Evolutionary conservation across 192 early-diverging fungal genomes (phyloP).

Genomic region (Podila horticola): DNA sequence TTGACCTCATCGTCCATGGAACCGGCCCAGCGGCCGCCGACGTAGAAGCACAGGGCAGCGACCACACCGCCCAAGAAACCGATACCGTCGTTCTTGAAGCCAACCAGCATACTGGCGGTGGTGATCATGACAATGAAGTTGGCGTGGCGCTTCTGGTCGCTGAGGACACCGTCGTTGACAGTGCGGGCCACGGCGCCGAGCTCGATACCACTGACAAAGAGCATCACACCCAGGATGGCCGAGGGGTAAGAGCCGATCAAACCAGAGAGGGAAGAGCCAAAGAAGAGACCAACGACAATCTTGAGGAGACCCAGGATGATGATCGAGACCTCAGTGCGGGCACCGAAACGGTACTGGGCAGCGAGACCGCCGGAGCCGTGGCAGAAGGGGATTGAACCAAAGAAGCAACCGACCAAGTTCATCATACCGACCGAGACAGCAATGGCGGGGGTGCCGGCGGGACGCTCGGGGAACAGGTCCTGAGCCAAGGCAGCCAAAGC

Average conservation of each 20-base stretch:
- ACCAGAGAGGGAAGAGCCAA: constrained; percentile 81
- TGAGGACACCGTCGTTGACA: constrained; percentile 60
- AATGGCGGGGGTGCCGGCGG: constrained; percentile 61
- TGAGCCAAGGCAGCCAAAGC: constrained; percentile 79
- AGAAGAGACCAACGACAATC: constrained; percentile 82
- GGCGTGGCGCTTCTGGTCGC: constrained; percentile 53
- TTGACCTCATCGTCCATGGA: constrained; percentile 18
- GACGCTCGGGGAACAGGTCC: constrained; percentile 83
- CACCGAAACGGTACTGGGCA: constrained; percentile 95
- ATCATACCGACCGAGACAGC: constrained; percentile 79
- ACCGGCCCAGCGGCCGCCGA: constrained; percentile 17
- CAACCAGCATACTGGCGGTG: constrained; percentile 75
- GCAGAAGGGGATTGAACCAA: constrained; percentile 85
- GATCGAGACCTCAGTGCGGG: constrained; percentile 82
- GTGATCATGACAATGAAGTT: constrained; percentile 78
- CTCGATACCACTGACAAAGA: constrained; percentile 86
- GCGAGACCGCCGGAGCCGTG: constrained; percentile 91
- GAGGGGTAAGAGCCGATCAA: constrained; percentile 79
- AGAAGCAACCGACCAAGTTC: constrained; percentile 81
- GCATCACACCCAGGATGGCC: constrained; percentile 87
- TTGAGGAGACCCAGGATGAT: constrained; percentile 81
- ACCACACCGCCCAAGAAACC: constrained; percentile 78
- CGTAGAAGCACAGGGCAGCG: constrained; percentile 29
- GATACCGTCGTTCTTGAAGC: constrained; percentile 85
- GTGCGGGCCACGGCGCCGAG: constrained; percentile 67